These are phyloP conservation scores for Venturia asperata DNA, from an alignment of 2,329 filamentous ascomycete species.

Conservation along the genomic window DNA sequence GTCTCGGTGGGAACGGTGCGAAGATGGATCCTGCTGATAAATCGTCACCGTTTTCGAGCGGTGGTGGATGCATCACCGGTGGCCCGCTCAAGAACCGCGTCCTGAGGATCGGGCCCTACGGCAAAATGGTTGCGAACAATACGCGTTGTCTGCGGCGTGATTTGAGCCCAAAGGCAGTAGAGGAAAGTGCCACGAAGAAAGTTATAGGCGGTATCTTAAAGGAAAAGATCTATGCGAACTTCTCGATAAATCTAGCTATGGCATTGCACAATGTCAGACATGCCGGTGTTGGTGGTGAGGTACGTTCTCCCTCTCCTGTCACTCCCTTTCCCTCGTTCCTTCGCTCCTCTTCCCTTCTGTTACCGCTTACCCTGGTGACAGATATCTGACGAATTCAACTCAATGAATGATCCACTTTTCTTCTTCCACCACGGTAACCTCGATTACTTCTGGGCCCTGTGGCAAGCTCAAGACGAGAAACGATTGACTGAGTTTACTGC, in stretches of 20 bases:
- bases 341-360: too few relatives aligned
- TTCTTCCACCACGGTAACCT: slow-evolving; percentile 44
- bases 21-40: slow-evolving; percentile 18
- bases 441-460: slow-evolving; percentile 45
- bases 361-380: too few relatives aligned
- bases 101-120: not conserved
- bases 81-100: not conserved
- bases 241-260: not conserved
- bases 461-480: slow-evolving; percentile 41
- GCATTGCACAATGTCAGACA: not conserved
- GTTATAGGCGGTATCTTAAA: not conserved
- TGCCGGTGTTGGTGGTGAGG: slow-evolving; percentile 10
- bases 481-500: slow-evolving; percentile 35
- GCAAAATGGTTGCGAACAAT: slow-evolving; percentile 12
- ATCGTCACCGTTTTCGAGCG: slow-evolving; percentile 22
- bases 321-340: not conserved
- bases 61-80: slow-evolving; percentile 13
- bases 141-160: slow-evolving; percentile 8
- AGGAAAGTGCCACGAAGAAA: not conserved
- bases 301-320: not conserved
- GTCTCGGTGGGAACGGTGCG: slow-evolving; percentile 31
- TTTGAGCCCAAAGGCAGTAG: not conserved
- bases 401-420: slow-evolving; percentile 34
- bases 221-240: not conserved
- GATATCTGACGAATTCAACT: slow-evolving; percentile 22